Conservation (phyloP, 257 asterid species). For the Solanum piurae region DNA sequence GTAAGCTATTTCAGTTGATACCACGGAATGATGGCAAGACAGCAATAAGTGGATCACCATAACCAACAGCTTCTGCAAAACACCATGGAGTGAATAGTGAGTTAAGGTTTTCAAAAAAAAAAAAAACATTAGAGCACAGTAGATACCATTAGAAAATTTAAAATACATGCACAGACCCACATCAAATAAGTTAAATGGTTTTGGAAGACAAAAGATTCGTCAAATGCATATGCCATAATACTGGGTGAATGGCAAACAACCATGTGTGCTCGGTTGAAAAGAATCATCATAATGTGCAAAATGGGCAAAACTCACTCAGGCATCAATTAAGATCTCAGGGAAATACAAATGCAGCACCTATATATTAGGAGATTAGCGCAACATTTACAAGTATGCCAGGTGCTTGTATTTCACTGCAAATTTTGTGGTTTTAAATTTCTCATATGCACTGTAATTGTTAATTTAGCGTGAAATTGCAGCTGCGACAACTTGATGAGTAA, state of each 20-base stretch:
- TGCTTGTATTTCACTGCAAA: neutral
- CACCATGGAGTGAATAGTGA: neutral
- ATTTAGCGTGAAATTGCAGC: neutral
- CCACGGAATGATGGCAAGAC: constrained; percentile 39
- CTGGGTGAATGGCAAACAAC: neutral
- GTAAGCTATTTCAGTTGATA: constrained; percentile 22
- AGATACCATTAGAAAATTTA: neutral
- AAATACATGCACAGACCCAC: neutral
- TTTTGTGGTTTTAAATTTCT: neutral
- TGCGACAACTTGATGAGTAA: neutral
- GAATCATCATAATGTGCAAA: neutral
- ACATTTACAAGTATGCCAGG: neutral
- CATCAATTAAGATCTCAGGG: neutral
- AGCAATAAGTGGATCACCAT: constrained; percentile 42
- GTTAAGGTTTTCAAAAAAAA: neutral
- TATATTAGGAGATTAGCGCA: neutral
- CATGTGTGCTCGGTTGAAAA: neutral
- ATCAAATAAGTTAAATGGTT: neutral
- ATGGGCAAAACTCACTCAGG: neutral
- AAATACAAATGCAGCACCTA: neutral
- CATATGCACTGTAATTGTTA: neutral
- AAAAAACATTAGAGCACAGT: neutral
- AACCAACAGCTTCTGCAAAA: constrained; percentile 47
- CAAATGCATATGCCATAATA: neutral
- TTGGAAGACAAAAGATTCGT: neutral